phyloP scores from a whole-genome alignment of 495 filamentous ascomycete genomes.

The Oleoguttula mirabilis region DNA sequence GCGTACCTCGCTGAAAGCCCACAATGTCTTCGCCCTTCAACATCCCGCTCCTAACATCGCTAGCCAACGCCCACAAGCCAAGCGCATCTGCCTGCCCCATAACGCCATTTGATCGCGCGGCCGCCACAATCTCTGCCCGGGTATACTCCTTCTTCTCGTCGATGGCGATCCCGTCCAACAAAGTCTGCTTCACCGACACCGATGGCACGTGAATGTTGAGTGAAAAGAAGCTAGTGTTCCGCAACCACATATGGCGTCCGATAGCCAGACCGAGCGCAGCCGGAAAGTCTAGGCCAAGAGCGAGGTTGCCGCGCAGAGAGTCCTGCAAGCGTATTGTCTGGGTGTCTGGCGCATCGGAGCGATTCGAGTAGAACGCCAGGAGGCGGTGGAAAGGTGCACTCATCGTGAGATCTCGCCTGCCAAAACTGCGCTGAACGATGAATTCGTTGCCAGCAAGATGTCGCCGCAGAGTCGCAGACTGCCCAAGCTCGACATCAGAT shows the following conservation, averaged over 20 bases:
- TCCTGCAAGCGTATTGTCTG: constrained; percentile 17
- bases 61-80: constrained; percentile 18
- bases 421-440: too few relatives aligned
- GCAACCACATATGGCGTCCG: constrained; percentile 13
- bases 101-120: constrained; percentile 3
- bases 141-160: constrained; percentile 15
- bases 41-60: constrained; percentile 9
- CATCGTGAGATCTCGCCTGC: background rate
- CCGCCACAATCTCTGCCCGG: constrained; percentile 4
- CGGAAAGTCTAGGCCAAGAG: constrained; percentile 20
- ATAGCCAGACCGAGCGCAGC: constrained; percentile 15
- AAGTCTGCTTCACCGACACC: constrained; percentile 4
- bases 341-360: constrained; percentile 6
- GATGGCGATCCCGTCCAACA: constrained; percentile 9
- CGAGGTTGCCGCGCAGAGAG: constrained; percentile 18
- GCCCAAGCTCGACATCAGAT: too few relatives aligned
- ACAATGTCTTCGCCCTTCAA: constrained; percentile 15
- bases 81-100: constrained; percentile 10
- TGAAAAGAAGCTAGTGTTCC: constrained; percentile 13
- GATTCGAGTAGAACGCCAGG: constrained; percentile 17
- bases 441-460: too few relatives aligned
- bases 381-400: constrained; percentile 19
- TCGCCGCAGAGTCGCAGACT: too few relatives aligned
- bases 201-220: constrained; percentile 18
- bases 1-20: constrained; percentile 12